These are phyloP conservation scores for Clarireedia sp. DNA, from an alignment of 2,329 filamentous ascomycete genomes.

Conservation along the genomic window DNA sequence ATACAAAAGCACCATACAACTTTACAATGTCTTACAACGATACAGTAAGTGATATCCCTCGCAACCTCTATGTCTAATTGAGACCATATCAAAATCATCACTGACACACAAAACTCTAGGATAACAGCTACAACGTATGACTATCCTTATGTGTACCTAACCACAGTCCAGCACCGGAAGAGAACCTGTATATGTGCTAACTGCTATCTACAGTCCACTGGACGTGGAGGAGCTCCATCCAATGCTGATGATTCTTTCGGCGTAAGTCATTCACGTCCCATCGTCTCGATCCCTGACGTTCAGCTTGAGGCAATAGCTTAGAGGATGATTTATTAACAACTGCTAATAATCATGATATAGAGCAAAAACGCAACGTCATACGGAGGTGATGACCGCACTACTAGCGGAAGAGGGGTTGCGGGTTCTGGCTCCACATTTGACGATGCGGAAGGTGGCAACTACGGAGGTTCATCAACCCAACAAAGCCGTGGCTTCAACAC, in stretches of 20 bases:
- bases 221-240: slow-evolving; percentile 5
- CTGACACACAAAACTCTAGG: too few relatives aligned
- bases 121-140: too few relatives aligned
- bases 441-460: background rate
- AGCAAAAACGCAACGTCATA: background rate
- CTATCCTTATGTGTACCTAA: too few relatives aligned
- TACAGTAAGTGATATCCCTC: too few relatives aligned
- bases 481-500: slow-evolving; percentile 6
- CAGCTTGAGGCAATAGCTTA: background rate
- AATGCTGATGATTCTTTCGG: background rate
- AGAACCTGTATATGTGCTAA: too few relatives aligned
- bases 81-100: too few relatives aligned
- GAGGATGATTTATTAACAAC: too few relatives aligned
- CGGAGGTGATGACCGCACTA: background rate
- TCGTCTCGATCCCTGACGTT: too few relatives aligned
- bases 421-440: slow-evolving; percentile 7
- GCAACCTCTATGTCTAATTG: too few relatives aligned
- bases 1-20: background rate
- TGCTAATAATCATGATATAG: background rate
- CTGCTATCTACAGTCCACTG: background rate
- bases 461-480: slow-evolving; percentile 7
- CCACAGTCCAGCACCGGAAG: too few relatives aligned
- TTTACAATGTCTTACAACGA: too few relatives aligned
- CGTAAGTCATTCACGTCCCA: background rate
- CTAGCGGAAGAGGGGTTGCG: background rate